Percentiles rank a stretch among this genome's conserved stretches.
phyloP scores from a whole-genome alignment of 306 rosid genomes.

The Sechiopsis laciniata region DNA sequence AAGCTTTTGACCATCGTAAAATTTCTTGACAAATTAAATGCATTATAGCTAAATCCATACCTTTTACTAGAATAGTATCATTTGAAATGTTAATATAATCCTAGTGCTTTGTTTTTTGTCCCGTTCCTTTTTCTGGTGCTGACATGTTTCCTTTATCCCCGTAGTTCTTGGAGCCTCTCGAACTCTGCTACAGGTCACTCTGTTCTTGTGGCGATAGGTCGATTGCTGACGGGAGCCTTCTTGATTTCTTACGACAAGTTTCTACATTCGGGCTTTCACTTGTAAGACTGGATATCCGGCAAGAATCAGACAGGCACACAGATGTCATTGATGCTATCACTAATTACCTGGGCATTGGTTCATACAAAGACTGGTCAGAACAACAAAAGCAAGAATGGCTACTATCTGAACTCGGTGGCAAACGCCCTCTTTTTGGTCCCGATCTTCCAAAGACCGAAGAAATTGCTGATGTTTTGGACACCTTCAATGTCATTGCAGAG shows the following conservation, averaged over 20 bases:
- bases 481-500: constrained; percentile 78
- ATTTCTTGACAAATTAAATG: neutral
- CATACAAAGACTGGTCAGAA: constrained; percentile 78
- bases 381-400: constrained; percentile 85
- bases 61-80: neutral
- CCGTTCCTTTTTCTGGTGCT: constrained; percentile 14
- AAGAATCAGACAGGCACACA: constrained; percentile 96
- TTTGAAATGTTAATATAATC: neutral
- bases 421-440: constrained; percentile 92
- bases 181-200: constrained; percentile 84
- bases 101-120: constrained; percentile 24
- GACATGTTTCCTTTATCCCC: constrained; percentile 15
- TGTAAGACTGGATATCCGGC: constrained; percentile 90
- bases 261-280: constrained; percentile 95
- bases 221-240: constrained; percentile 98
- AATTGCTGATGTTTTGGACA: constrained; percentile 75
- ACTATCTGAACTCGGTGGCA: constrained; percentile 82
- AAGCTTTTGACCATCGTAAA: constrained; percentile 11
- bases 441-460: constrained; percentile 94
- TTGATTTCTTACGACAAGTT: constrained; percentile 91
- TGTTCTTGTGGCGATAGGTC: constrained; percentile 79
- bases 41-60: neutral
- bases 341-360: constrained; percentile 73
- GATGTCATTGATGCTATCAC: constrained; percentile 91
- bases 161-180: constrained; percentile 93